Evolutionary conservation across 352 stramenopile genomes (phyloP).

Genomic region (Phytophthora sp.): DNA sequence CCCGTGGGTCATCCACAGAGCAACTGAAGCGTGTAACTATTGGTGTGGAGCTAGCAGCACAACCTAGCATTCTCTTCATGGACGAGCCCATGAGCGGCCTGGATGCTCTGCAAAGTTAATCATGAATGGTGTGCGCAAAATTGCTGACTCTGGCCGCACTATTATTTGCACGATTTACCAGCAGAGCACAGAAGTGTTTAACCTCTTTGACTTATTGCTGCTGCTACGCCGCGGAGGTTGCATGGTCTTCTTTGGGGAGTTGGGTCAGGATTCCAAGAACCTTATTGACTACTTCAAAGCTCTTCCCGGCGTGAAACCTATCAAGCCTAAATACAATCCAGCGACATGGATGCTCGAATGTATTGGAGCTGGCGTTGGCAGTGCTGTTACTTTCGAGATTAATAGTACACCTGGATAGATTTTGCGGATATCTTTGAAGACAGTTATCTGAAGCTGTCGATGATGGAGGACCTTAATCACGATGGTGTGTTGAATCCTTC

Average conservation of each 20-base stretch:
- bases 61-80: too few species aligned
- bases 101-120: too few species aligned
- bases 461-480: constrained; percentile 52
- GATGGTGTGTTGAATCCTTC: constrained; percentile 50
- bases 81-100: too few species aligned
- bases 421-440: constrained; percentile 38
- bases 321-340: constrained; percentile 65
- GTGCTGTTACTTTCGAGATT: constrained; percentile 28
- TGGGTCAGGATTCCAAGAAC: constrained; percentile 56
- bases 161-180: too few species aligned
- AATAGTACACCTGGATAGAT: constrained; percentile 11
- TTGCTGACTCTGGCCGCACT: too few species aligned
- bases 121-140: too few species aligned
- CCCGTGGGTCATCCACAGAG: constrained; percentile 42
- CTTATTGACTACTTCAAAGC: constrained; percentile 70
- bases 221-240: constrained; percentile 29
- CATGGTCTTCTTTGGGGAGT: constrained; percentile 34
- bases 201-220: constrained; percentile 31
- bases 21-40: constrained; percentile 61
- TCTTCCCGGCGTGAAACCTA: constrained; percentile 54
- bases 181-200: constrained; percentile 35
- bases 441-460: constrained; percentile 43
- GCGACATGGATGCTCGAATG: constrained; percentile 37
- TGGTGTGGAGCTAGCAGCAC: constrained; percentile 49
- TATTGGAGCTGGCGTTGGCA: constrained; percentile 42